Percentiles rank a stretch among this genome's conserved stretches.
These are phyloP conservation scores for Candida yuanshanica DNA, from an alignment of 805 yeast genomes.

Conservation along the genomic window DNA sequence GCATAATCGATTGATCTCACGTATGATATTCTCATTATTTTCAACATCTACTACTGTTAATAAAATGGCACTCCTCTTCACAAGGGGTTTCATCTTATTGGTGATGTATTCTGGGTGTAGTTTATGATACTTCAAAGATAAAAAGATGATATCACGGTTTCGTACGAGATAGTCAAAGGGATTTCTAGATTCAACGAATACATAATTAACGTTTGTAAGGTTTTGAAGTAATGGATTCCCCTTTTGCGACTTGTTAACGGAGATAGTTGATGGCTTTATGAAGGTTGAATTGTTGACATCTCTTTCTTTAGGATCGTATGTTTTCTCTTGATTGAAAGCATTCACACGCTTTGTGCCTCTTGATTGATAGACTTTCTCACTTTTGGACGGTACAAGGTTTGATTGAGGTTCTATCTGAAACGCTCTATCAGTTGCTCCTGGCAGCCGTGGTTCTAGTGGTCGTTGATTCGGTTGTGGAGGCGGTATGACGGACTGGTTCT, in stretches of 20 bases:
- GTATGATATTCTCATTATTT: constrained; percentile 40
- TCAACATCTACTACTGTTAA: constrained; percentile 63
- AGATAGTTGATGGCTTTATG: constrained; percentile 30
- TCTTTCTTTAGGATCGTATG: not conserved
- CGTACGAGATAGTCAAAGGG: constrained; percentile 63
- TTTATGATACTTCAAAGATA: constrained; percentile 68
- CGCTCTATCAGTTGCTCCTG: not conserved
- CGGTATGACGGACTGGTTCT: constrained; percentile 6
- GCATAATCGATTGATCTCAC: constrained; percentile 35
- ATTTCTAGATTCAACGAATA: constrained; percentile 39
- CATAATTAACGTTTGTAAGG: constrained; percentile 49
- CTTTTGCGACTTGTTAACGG: constrained; percentile 60
- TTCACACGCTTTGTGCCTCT: not conserved
- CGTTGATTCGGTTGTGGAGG: constrained; percentile 1
- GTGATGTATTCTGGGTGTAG: constrained; percentile 70
- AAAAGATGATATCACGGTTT: constrained; percentile 50
- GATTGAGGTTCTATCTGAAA: not conserved
- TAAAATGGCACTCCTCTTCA: constrained; percentile 43
- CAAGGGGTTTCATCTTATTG: constrained; percentile 42
- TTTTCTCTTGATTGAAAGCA: not conserved
- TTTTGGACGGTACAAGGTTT: not conserved
- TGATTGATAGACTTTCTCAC: not conserved
- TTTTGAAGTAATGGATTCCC: constrained; percentile 65
- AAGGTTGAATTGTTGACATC: not conserved
- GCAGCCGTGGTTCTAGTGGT: constrained; percentile 1